Percentiles rank a stretch among this genome's conserved stretches.
These are phyloP conservation scores for Boletus pseudo-olivaceus DNA, from an alignment of 768 basidiomycete genomes.

Conservation along the genomic window DNA sequence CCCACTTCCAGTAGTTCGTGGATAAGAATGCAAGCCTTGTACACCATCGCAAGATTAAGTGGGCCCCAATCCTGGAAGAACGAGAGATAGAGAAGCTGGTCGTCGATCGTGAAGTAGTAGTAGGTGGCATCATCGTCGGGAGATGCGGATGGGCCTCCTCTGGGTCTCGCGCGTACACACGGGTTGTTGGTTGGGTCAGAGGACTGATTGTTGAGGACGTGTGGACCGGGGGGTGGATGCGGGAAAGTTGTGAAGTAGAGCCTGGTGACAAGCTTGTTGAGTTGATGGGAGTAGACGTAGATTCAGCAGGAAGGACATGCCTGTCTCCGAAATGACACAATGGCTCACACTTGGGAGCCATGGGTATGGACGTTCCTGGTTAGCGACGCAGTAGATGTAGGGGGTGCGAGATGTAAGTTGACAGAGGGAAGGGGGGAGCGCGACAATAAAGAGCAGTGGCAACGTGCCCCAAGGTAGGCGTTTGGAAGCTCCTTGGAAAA, in stretches of 20 bases:
- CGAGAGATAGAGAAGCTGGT: constrained; percentile 86
- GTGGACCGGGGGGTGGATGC: constrained; percentile 64
- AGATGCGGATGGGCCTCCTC: constrained; percentile 57
- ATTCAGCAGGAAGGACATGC: constrained; percentile 35
- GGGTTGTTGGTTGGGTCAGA: constrained; percentile 53
- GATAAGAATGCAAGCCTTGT: constrained; percentile 87
- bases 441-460: constrained; percentile 24
- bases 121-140: constrained; percentile 74
- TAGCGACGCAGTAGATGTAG: constrained; percentile 8
- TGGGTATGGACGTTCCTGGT: constrained; percentile 14
- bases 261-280: constrained; percentile 36
- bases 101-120: constrained; percentile 92
- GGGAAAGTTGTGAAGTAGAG: constrained; percentile 90
- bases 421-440: constrained; percentile 12
- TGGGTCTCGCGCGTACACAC: constrained; percentile 57
- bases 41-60: constrained; percentile 88
- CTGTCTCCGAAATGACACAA: constrained; percentile 78
- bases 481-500: constrained; percentile 29
- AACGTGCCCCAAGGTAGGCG: constrained; percentile 30
- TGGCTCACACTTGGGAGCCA: constrained; percentile 62
- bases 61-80: constrained; percentile 97
- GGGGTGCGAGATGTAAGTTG: background rate
- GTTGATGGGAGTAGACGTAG: constrained; percentile 3
- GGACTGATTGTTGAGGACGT: constrained; percentile 58
- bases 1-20: constrained; percentile 82